Percentiles rank a stretch among this genome's conserved stretches.
These are phyloP conservation scores for Madurella fahalii DNA, from an alignment of 2,329 filamentous ascomycete genomes.

Conservation along the genomic window DNA sequence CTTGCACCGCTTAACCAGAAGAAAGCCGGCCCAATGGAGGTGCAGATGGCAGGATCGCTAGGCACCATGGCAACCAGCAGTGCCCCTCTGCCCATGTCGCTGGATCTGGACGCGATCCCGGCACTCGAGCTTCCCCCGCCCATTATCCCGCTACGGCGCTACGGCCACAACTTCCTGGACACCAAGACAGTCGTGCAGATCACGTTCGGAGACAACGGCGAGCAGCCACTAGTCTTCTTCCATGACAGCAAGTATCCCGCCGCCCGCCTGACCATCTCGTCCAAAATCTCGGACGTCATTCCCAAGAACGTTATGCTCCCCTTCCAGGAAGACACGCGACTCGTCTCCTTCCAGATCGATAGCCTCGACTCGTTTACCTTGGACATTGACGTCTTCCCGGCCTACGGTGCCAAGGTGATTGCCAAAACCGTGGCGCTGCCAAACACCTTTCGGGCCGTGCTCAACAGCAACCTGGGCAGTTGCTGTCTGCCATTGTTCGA, in stretches of 20 bases:
- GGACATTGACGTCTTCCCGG: conserved; percentile 96
- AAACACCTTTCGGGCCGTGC: conserved; percentile 72
- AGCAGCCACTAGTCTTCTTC: conserved; percentile 86
- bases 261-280: conserved; percentile 90
- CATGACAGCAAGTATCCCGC: conserved; percentile 96
- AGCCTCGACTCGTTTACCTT: conserved; percentile 88
- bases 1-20: conserved; percentile 59
- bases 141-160: conserved; percentile 89
- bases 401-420: conserved; percentile 95
- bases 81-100: conserved; percentile 57
- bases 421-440: conserved; percentile 91
- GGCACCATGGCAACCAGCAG: conserved; percentile 45
- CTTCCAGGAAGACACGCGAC: conserved; percentile 90
- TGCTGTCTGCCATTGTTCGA: conserved; percentile 91
- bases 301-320: conserved; percentile 93
- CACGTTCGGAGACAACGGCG: conserved; percentile 72
- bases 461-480: conserved; percentile 65
- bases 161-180: conserved; percentile 97
- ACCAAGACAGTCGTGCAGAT: conserved; percentile 96
- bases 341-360: conserved; percentile 94
- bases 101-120: conserved; percentile 85
- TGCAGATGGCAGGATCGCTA: conserved; percentile 36
- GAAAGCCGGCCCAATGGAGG: conserved; percentile 41
- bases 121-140: conserved; percentile 88
- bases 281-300: conserved; percentile 91